phyloP scores from a whole-genome alignment of 306 rosid species.

The Rubus parviflorus region DNA sequence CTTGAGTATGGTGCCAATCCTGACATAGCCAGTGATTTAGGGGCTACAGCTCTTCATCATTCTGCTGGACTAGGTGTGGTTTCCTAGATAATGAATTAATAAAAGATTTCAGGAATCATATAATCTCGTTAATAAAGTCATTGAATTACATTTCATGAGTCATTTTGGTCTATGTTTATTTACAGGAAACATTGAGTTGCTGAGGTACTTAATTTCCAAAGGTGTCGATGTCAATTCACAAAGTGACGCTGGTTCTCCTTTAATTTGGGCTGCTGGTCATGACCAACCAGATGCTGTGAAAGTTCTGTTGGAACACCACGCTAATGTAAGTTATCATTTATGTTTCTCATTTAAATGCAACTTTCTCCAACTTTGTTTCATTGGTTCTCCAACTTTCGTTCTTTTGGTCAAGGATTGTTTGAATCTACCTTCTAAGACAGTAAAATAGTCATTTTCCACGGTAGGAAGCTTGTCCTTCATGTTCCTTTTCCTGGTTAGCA shows the following conservation, averaged over 20 bases:
- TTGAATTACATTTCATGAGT: conserved; percentile 7
- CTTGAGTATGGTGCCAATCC: conserved; percentile 70
- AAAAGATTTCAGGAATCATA: not conserved
- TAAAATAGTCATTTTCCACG: not conserved
- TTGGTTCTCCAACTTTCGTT: not conserved
- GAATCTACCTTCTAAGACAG: not conserved
- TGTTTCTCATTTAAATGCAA: not conserved
- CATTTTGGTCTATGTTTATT: conserved; percentile 17
- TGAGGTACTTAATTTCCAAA: conserved; percentile 68
- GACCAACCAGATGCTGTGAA: conserved; percentile 77
- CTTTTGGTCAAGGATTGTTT: not conserved
- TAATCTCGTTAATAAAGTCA: not conserved
- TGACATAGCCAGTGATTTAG: conserved; percentile 64
- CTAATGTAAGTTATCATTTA: conserved; percentile 55
- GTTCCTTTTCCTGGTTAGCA: not conserved
- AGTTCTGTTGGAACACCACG: conserved; percentile 63
- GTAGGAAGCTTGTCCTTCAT: not conserved
- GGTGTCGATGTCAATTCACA: conserved; percentile 71
- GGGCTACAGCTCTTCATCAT: conserved; percentile 88
- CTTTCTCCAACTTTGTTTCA: not conserved
- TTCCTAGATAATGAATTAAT: not conserved
- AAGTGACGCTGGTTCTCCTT: conserved; percentile 85
- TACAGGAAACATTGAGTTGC: conserved; percentile 76
- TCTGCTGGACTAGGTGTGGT: conserved; percentile 75
- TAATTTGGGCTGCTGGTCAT: conserved; percentile 97